phyloP scores from a whole-genome alignment of 2,329 filamentous ascomycete species.

The Plectosphaerella cucumerina region DNA sequence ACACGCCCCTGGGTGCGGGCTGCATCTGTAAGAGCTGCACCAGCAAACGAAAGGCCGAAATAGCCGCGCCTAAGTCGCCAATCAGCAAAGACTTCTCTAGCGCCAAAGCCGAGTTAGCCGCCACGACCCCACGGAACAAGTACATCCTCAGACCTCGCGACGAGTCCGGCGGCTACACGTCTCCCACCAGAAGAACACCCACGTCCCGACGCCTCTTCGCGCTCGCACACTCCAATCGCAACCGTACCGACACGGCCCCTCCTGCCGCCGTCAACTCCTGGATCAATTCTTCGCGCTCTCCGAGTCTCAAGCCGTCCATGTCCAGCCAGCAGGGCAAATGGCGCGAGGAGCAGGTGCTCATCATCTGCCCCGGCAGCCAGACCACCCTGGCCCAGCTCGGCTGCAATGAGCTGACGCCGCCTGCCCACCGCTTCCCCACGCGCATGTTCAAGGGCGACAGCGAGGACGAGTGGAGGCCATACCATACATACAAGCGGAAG shows the following conservation, averaged over 20 bases:
- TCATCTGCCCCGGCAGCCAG: conserved; percentile 80
- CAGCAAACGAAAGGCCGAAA: not conserved
- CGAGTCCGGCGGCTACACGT: too few species aligned
- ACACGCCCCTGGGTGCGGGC: not conserved
- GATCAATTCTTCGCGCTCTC: not conserved
- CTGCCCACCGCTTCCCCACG: conserved; percentile 80
- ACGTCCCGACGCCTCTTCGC: too few species aligned
- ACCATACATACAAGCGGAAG: conserved; percentile 67
- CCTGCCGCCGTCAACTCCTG: not conserved
- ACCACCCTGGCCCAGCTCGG: conserved; percentile 89
- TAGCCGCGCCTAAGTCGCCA: too few species aligned
- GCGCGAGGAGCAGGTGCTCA: conserved; percentile 61
- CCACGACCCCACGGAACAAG: too few species aligned
- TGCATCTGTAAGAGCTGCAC: not conserved
- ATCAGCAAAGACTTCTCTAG: too few species aligned
- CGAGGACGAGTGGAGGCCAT: conserved; percentile 70
- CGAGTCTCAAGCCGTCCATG: conserved; percentile 29
- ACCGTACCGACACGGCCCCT: too few species aligned
- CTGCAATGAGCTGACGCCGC: conserved; percentile 84
- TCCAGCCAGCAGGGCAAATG: conserved; percentile 54
- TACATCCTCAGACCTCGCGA: too few species aligned
- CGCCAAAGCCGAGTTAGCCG: too few species aligned
- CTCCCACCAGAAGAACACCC: too few species aligned
- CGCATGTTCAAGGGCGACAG: conserved; percentile 90
- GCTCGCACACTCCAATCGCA: too few species aligned